Conservation (phyloP, 768 basidiomycete species). For the Auricularia heimuer region DNA sequence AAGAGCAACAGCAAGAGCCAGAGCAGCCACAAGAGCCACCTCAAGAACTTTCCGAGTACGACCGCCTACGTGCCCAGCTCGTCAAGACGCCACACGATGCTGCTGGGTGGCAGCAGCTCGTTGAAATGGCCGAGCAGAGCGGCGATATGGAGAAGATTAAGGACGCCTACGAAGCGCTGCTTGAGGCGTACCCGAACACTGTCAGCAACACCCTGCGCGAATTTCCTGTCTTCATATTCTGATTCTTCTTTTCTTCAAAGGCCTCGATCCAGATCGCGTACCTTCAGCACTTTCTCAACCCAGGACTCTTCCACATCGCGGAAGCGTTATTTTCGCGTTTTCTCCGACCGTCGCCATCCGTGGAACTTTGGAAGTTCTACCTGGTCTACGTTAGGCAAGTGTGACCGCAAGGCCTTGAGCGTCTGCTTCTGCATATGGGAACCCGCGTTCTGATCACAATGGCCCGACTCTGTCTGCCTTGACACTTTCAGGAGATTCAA, state of each 20-base stretch:
- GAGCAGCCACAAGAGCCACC: background rate
- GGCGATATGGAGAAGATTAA: conserved; percentile 75
- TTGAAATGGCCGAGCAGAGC: conserved; percentile 65
- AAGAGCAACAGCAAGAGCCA: background rate
- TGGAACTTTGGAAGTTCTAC: conserved; percentile 90
- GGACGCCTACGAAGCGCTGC: conserved; percentile 69
- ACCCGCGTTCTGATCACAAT: conserved; percentile 5
- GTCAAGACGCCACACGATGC: conserved; percentile 62
- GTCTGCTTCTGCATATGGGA: background rate
- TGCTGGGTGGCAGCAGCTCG: conserved; percentile 68
- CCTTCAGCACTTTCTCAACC: conserved; percentile 63
- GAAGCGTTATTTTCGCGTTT: conserved; percentile 87
- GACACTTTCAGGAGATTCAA: conserved; percentile 49
- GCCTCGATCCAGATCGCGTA: conserved; percentile 78
- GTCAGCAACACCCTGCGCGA: conserved; percentile 40
- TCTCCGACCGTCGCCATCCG: conserved; percentile 73
- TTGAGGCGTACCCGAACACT: conserved; percentile 84
- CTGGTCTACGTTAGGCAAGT: conserved; percentile 84
- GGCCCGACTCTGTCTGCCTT: background rate
- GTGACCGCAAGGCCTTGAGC: background rate
- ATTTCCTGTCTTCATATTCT: background rate
- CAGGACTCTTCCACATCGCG: conserved; percentile 59
- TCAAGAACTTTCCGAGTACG: conserved; percentile 47
- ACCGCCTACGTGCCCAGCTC: conserved; percentile 49
- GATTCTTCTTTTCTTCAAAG: conserved; percentile 27